phyloP scores from a whole-genome alignment of 1,139 yeast genomes.

The Yamadazyma sp. region DNA sequence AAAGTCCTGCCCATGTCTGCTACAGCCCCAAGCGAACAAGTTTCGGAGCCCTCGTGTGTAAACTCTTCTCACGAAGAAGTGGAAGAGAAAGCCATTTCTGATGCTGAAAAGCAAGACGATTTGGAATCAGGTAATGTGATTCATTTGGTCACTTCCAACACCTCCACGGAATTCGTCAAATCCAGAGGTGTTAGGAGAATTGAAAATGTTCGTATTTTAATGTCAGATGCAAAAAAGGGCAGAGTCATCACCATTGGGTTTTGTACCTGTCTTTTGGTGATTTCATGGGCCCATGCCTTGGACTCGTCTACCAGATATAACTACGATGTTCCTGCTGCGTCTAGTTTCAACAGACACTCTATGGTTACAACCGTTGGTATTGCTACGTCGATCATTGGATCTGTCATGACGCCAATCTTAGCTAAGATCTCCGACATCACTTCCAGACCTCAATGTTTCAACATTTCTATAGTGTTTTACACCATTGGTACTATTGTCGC shows the following conservation, averaged over 20 bases:
- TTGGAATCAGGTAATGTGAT: slow-evolving; percentile 2
- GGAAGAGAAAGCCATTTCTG: background rate
- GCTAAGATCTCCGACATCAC: slow-evolving; percentile 33
- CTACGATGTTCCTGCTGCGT: slow-evolving; percentile 30
- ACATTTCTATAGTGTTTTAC: slow-evolving; percentile 20
- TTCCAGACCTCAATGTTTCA: slow-evolving; percentile 27
- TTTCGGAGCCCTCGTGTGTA: background rate
- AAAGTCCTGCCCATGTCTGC: background rate
- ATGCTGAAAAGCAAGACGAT: background rate
- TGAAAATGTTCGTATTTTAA: slow-evolving; percentile 23
- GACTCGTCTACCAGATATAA: slow-evolving; percentile 35
- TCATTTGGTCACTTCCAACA: slow-evolving; percentile 8
- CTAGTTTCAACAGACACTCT: slow-evolving; percentile 30
- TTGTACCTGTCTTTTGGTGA: slow-evolving; percentile 26
- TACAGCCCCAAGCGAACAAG: background rate
- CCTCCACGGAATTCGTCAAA: slow-evolving; percentile 7
- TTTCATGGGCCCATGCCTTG: slow-evolving; percentile 37
- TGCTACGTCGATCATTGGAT: slow-evolving; percentile 24
- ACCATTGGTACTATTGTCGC: slow-evolving; percentile 26
- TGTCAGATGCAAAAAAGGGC: slow-evolving; percentile 16
- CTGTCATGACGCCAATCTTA: slow-evolving; percentile 26
- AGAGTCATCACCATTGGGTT: slow-evolving; percentile 7
- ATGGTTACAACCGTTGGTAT: slow-evolving; percentile 29
- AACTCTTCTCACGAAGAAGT: background rate
- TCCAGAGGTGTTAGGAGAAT: slow-evolving; percentile 30